phyloP scores from a whole-genome alignment of 2,329 filamentous ascomycete species.

The Hypoxylon sp. region DNA sequence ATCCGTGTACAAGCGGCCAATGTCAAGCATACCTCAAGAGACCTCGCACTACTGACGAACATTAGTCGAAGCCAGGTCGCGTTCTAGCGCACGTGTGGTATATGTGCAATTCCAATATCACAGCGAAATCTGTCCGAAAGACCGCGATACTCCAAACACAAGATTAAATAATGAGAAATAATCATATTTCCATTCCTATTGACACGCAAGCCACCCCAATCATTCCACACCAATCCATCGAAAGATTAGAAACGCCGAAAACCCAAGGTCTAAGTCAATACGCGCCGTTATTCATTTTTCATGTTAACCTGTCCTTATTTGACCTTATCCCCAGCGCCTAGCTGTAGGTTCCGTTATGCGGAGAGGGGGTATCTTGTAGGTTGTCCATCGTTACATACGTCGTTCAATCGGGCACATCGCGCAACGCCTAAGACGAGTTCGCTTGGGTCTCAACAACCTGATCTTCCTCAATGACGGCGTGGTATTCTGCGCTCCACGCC shows the following conservation, averaged over 20 bases:
- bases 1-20: neutral
- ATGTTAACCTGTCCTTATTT: conserved; percentile 17
- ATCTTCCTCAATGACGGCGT: conserved; percentile 82
- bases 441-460: conserved; percentile 69
- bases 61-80: neutral
- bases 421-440: conserved; percentile 38
- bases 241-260: conserved; percentile 28
- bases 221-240: conserved; percentile 6
- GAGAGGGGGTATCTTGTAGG: conserved; percentile 39
- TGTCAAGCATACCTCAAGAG: neutral
- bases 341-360: conserved; percentile 17
- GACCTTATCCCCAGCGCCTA: conserved; percentile 23
- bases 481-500: conserved; percentile 68
- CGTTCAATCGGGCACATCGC: conserved; percentile 29
- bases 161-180: conserved; percentile 19
- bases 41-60: conserved; percentile 13
- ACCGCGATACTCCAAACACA: neutral
- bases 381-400: conserved; percentile 2
- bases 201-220: conserved; percentile 29
- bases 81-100: neutral
- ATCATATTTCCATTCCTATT: conserved; percentile 37
- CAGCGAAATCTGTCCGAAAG: neutral
- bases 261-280: conserved; percentile 28
- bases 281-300: conserved; percentile 25
- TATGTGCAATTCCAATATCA: neutral